Base-by-base conservation (phyloP, 192 early-diverging fungal species). In the Spinellus fusiger region DNA sequence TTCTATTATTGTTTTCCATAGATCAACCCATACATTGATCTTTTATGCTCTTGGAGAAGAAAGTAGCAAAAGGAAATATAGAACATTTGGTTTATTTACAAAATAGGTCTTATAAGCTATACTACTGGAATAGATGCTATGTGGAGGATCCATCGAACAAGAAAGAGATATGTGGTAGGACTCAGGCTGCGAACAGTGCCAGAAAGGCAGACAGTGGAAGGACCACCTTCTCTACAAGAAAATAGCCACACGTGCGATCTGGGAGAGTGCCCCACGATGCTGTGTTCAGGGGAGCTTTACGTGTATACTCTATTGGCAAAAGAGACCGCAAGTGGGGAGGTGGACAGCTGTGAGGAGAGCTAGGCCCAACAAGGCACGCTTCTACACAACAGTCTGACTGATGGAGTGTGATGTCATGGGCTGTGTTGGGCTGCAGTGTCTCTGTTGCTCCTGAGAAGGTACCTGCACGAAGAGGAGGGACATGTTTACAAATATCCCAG, bases 241-340 rank as follows among this genome's bases (percentile, higher is more conserved):
- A 70, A 29, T 64, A 50, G 13, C 68, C 68, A 64, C 68, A 70
- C 2, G 56, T 70, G 18, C n/a, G n/a, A n/a, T n/a, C n/a, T n/a
- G n/a, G n/a, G n/a, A n/a, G n/a, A n/a, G n/a, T n/a, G n/a, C n/a
- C n/a, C n/a, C n/a, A n/a, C n/a, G n/a, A n/a, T n/a, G n/a, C n/a
- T n/a, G n/a, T n/a, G n/a, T n/a, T n/a, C n/a, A n/a, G n/a, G n/a
- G n/a, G n/a, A n/a, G n/a, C n/a, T n/a, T n/a, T 16, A 27, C 54
- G 40, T 27, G 26, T 3, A 44, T 57, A 69, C n/a, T 26, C 9
- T 4, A 16, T 50, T 1, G 66, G 60, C 7, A 65, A 49, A 35
- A 35, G 22, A 27, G 64, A 50, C 40, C 48, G 48, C 23, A 50
- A 22, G 28, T 23, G 26, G 8, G 10, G 33, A 32, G 27, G 27